Conservation (phyloP, 1,284 basidiomycete species). For the Malassezia obtusa region DNA sequence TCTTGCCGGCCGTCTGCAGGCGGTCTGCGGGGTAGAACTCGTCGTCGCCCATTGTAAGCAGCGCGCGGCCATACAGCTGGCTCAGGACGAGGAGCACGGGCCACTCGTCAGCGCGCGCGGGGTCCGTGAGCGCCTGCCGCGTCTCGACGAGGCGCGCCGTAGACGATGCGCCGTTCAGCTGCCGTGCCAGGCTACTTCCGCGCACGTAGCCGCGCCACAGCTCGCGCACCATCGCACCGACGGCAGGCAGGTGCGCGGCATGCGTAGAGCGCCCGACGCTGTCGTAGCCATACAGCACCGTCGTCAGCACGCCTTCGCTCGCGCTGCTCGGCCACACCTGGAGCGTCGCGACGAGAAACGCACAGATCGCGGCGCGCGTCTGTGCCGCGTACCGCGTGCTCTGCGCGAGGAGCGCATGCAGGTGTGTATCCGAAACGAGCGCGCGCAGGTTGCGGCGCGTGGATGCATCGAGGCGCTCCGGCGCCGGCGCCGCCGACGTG, state of each 20-base stretch:
- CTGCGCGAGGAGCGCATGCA: slow-evolving; percentile 25
- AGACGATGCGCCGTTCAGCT: slow-evolving; percentile 19
- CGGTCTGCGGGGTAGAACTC: slow-evolving; percentile 65
- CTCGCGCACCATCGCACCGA: slow-evolving; percentile 33
- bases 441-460: slow-evolving; percentile 26
- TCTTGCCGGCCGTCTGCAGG: not conserved
- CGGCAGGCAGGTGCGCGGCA: not conserved
- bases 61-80: slow-evolving; percentile 72
- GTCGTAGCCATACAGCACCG: slow-evolving; percentile 20
- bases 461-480: slow-evolving; percentile 16
- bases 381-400: slow-evolving; percentile 30
- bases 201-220: slow-evolving; percentile 44
- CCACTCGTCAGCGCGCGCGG: slow-evolving; percentile 30
- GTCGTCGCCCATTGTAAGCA: slow-evolving; percentile 88
- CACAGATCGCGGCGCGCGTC: slow-evolving; percentile 31
- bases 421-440: slow-evolving; percentile 28
- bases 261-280: not conserved
- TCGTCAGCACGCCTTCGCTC: slow-evolving; percentile 24
- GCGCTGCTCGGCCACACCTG: slow-evolving; percentile 28
- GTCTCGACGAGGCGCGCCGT: slow-evolving; percentile 21
- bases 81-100: slow-evolving; percentile 66
- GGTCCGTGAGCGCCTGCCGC: slow-evolving; percentile 13
- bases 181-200: slow-evolving; percentile 23
- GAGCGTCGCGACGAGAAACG: slow-evolving; percentile 33
- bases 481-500: too few relatives aligned